Evolutionary conservation across 192 early-diverging fungal species (phyloP), one percentile per base, ranked within the genome.

Genomic region (Backusella luteola): DNA sequence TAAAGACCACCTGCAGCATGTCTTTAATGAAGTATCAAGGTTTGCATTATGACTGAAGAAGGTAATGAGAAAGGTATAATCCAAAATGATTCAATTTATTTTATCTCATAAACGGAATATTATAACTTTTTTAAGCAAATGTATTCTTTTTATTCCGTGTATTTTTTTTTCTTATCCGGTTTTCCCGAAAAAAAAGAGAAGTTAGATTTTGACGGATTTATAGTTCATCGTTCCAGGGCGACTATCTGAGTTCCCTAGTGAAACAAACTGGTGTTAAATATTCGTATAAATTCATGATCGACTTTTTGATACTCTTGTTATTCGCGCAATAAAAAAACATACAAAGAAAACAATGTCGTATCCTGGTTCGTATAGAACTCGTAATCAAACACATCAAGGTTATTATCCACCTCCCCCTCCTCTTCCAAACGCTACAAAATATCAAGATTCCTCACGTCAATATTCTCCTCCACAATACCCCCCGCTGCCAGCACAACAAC

Each of bases 291-390:
- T 21, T 53, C n/a, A 21, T 23, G 7, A 8, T 21, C 23, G 17
- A 21, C n/a, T 21, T 53, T 53, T 53, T 53, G 17, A 6, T 53
- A 8, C 19, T 21, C n/a, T 5, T 39, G 38, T n/a, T 52, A 52
- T 52, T 52, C 46, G 19, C 1, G 17, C 4, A 53, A 19, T 53
- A 21, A 53, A 23, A 21, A 21, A 34, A 70, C 2, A 70, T 12
- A 44, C 42, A 17, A 44, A 3, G 41, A 21, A 70, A 44, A 46
- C n/a, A 44, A 79, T 79, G 73, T 29, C 68, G 14, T 79, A 79
- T 35, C 69, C 73, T 38, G 78, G 78, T 9, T 44, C 34, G 19
- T 75, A 79, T 59, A 69, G 78, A 15, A 49, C 52, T 63, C 72
- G 69, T 19, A 52, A 53, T 38, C 74, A 79, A 17, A 49, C 39